Evolutionary conservation across 306 rosid genomes (phyloP).

Genomic region (Lagenaria siceraria): DNA sequence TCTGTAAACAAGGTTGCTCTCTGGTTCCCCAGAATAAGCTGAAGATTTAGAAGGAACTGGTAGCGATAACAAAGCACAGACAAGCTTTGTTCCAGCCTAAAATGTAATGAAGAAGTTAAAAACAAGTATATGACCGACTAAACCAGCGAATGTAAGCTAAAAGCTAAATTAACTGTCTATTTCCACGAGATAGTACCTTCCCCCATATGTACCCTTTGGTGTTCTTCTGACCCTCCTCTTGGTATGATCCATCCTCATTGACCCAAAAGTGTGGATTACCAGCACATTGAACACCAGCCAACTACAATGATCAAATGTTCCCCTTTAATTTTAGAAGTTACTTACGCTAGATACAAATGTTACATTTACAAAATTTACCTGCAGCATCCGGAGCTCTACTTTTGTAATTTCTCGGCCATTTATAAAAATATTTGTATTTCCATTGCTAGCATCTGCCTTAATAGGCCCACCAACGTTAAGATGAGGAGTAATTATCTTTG

Average conservation of each 20-base stretch:
- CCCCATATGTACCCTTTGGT: constrained; percentile 97
- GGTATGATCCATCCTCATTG: constrained; percentile 97
- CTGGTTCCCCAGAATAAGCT: constrained; percentile 46
- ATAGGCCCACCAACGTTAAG: constrained; percentile 83
- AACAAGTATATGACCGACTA: constrained; percentile 6
- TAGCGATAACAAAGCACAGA: constrained; percentile 74
- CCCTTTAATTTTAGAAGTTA: constrained; percentile 3
- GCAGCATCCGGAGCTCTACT: constrained; percentile 95
- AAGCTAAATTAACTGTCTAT: background rate
- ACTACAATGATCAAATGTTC: constrained; percentile 35
- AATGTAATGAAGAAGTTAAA: constrained; percentile 2
- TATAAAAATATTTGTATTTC: constrained; percentile 84
- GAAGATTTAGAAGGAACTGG: constrained; percentile 75
- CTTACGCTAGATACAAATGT: constrained; percentile 2
- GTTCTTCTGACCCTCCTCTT: constrained; percentile 98
- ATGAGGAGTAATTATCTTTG: constrained; percentile 71
- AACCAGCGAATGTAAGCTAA: background rate
- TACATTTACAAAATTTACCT: constrained; percentile 38
- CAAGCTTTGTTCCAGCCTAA: constrained; percentile 95
- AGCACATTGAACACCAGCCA: constrained; percentile 98
- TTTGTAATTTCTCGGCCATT: constrained; percentile 93
- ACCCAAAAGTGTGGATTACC: constrained; percentile 99
- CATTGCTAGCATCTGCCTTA: constrained; percentile 71
- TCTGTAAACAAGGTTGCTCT: constrained; percentile 37
- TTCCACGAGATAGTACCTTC: constrained; percentile 41